Percentiles rank a stretch among this genome's conserved stretches.
phyloP scores from a whole-genome alignment of 192 early-diverging fungal genomes.

The Geosiphon pyriformis region DNA sequence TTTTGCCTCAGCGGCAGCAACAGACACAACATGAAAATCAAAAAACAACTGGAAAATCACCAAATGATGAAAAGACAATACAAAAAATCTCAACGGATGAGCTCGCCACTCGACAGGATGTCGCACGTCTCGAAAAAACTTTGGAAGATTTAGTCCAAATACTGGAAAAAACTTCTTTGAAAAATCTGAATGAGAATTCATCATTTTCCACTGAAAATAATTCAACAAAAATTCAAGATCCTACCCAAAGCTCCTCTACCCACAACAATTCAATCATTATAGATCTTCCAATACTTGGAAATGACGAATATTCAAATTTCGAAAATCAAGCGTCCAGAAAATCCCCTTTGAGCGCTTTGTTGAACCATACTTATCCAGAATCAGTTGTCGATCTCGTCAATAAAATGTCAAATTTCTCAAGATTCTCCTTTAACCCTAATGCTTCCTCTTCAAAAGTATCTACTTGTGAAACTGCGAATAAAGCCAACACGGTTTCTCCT shows the following conservation, averaged over 20 bases:
- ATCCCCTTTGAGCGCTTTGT: not conserved
- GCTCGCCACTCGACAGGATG: not conserved
- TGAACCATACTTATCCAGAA: conserved; percentile 22
- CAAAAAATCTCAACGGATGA: too few relatives aligned
- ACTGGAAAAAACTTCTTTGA: not conserved
- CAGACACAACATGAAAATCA: not conserved
- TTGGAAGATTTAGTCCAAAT: not conserved
- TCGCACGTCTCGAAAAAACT: conserved; percentile 6
- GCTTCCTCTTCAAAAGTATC: not conserved
- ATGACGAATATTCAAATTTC: not conserved
- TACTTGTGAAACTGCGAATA: not conserved
- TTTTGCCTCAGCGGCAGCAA: not conserved
- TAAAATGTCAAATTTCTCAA: conserved; percentile 8
- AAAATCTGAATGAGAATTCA: not conserved
- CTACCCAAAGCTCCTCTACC: not conserved
- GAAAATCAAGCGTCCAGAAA: not conserved
- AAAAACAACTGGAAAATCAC: too few relatives aligned
- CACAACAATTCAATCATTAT: conserved; percentile 4
- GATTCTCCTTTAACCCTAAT: not conserved
- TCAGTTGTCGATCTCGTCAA: conserved; percentile 17
- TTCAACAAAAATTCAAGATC: too few relatives aligned
- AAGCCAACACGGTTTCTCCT: not conserved
- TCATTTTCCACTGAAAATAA: not conserved
- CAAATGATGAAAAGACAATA: too few relatives aligned
- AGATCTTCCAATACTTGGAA: conserved; percentile 10